Base-by-base conservation (phyloP, 139 green algal genomes). In the Cymbomonas tetramitiformis region DNA sequence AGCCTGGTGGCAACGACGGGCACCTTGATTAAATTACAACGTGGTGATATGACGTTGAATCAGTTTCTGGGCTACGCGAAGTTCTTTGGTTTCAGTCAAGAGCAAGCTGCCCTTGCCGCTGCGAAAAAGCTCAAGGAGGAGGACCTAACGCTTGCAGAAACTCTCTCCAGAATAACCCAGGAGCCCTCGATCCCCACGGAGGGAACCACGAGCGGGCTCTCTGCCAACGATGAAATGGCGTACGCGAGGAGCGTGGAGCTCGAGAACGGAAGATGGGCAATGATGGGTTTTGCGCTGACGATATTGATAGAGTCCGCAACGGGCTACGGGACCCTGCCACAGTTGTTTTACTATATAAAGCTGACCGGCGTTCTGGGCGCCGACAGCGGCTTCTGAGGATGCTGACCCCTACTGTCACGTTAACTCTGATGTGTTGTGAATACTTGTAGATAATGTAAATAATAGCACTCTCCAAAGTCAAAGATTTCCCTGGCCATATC, bases 261-360 rank as follows among this genome's bases (percentile, higher is more conserved):
- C 21, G 36, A 61, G 24, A 61, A 61, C 34, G 53, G 28, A 18
- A 36, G 53, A 3, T 28, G 21, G 18, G 53, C 53, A 9, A 61
- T 61, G 53, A 15, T 61, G 15, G 53, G 53, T 7, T 61, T 51
- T 23, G 3, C 21, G 19, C 12, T 29, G 38, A 38, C 34, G 21
- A 25, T 61, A 9, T 6, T 33, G 3, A 50, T 61, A 23, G 53
- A 61, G 34, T 36, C 33, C 23, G n/a, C 5, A 9, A 61, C 53
- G 8, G 53, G 53, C 15, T 6, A 18, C 12, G 10, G 9, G 21
- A 21, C 23, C 8, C 12, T 50, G 3, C 12, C 12, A 19, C 53
- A 61, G 33, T 5, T 61, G 12, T 38, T 61, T 26, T 24, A 30
- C 10, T 50, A 7, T 4, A 24, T 6, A 3, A 50, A 51, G 53